A percentile compares a stretch with the other conserved stretches of the same genome.
phyloP scores from a whole-genome alignment of 371 early-diverging fungal species.

The Sporodiniella umbellata region DNA sequence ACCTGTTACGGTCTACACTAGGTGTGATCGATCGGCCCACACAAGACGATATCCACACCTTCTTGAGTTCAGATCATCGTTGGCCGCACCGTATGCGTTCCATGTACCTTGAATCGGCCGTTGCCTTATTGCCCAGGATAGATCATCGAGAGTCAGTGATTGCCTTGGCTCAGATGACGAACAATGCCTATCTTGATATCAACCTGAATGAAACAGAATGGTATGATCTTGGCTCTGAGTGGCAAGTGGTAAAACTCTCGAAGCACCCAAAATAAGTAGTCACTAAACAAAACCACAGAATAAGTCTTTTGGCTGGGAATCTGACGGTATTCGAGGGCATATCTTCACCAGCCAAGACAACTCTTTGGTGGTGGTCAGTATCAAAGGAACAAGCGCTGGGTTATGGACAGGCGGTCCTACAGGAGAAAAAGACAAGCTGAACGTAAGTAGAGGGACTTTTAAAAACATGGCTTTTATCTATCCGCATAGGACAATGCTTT shows the following conservation, averaged over 20 bases:
- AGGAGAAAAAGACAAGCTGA: conserved; percentile 76
- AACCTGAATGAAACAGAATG: conserved; percentile 50
- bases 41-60: conserved; percentile 1
- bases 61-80: neutral
- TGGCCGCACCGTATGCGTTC: neutral
- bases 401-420: conserved; percentile 74
- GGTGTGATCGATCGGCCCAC: conserved; percentile 2
- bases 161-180: conserved; percentile 74
- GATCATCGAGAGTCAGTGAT: conserved; percentile 67
- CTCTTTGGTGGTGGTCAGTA: conserved; percentile 72
- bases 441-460: conserved; percentile 45
- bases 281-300: conserved; percentile 51
- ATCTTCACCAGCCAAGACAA: conserved; percentile 72
- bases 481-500: conserved; percentile 78
- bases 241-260: conserved; percentile 70
- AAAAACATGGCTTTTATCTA: neutral
- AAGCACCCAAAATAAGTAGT: too few relatives aligned
- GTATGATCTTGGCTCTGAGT: conserved; percentile 70
- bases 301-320: conserved; percentile 83
- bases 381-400: conserved; percentile 89
- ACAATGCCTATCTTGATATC: conserved; percentile 68
- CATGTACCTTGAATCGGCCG: conserved; percentile 17
- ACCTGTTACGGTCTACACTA: conserved; percentile 1
- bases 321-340: conserved; percentile 86
- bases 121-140: conserved; percentile 58